phyloP scores from a whole-genome alignment of 2,329 filamentous ascomycete species.

The Elsinoe perseae region DNA sequence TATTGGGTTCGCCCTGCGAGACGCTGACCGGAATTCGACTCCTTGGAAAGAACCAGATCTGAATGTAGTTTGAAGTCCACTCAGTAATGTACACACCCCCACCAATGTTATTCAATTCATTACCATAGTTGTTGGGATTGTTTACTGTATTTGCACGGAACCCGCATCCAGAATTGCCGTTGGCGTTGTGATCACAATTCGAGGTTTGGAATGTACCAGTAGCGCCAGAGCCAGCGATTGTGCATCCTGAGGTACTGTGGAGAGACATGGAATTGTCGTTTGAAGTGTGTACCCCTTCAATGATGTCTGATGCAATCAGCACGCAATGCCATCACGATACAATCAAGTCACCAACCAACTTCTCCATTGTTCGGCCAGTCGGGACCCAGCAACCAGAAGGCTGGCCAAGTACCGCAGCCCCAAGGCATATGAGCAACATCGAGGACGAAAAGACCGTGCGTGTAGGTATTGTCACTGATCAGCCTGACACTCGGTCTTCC shows the following conservation, averaged over 20 bases:
- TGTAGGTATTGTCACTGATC: constrained; percentile 32
- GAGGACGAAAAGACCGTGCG: constrained; percentile 33
- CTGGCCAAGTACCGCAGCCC: constrained; percentile 36
- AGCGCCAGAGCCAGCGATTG: constrained; percentile 24
- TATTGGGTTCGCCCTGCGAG: constrained; percentile 44
- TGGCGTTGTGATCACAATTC: constrained; percentile 24
- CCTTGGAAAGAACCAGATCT: constrained; percentile 31
- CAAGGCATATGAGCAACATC: constrained; percentile 33
- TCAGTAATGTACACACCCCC: constrained; percentile 32
- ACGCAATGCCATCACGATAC: background rate
- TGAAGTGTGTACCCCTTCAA: constrained; percentile 28
- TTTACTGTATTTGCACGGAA: constrained; percentile 19
- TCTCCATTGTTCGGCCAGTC: constrained; percentile 33
- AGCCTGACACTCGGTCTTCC: constrained; percentile 31
- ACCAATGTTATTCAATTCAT: constrained; percentile 25
- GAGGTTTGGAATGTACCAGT: constrained; percentile 23
- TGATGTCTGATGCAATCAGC: constrained; percentile 26
- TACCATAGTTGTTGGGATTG: constrained; percentile 30
- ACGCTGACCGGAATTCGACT: constrained; percentile 37
- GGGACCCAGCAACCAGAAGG: constrained; percentile 42
- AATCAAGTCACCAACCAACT: constrained; percentile 23
- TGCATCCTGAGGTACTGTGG: constrained; percentile 28
- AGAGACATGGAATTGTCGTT: constrained; percentile 26
- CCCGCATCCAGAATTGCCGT: constrained; percentile 29
- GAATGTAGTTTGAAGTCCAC: constrained; percentile 30